Evolutionary conservation across 2,329 filamentous ascomycete genomes (phyloP), one percentile per base, ranked within the genome.

Genomic region (Microsporum ferrugineum): DNA sequence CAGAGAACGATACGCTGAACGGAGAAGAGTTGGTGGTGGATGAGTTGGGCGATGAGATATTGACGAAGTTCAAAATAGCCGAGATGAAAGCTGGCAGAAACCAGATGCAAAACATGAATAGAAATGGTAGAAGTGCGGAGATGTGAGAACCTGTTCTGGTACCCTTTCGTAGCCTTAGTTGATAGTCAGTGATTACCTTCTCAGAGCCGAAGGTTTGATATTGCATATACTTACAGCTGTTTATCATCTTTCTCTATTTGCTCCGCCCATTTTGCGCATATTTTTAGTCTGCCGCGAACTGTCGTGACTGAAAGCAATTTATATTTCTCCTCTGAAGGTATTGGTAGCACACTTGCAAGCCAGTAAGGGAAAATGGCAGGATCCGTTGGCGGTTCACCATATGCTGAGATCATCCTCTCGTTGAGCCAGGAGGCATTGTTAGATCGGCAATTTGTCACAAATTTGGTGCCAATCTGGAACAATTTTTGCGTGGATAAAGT

Each of bases 351-450:
- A 68, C 84, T 89, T 7, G 88, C 91, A 66, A 96, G 87, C 91
- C 91, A 96, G 81, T 91, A 96, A 0, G 91, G 88, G 66, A 96
- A 94, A 0, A 84, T 72, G 2, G 85, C 85, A 0, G 89, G 85
- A 68, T 95, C 89, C 14, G 82, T 78, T 0, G 90, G 91, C 23
- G 86, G 87, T 62, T 88, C 83, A 10, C 91, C 91, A 65, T 92
- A 94, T 4, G 88, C 84, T 36, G 83, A 76, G 34, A 91, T 76
- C 38, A 91, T 85, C 6, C 86, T 82, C 45, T 85, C 80, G 60
- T 88, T 83, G 33, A 95, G 77, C 90, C 89, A 95, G 0, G 82
- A 81, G 0, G 86, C 87, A 62, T 86, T 88, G 59, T 84, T 78
- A 3, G 79, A 79, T 60, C 84, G 82, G 82, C 90, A 91, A 56